Base-by-base conservation (phyloP, 768 basidiomycete genomes). In the Agaricus sinodeliciosus region DNA sequence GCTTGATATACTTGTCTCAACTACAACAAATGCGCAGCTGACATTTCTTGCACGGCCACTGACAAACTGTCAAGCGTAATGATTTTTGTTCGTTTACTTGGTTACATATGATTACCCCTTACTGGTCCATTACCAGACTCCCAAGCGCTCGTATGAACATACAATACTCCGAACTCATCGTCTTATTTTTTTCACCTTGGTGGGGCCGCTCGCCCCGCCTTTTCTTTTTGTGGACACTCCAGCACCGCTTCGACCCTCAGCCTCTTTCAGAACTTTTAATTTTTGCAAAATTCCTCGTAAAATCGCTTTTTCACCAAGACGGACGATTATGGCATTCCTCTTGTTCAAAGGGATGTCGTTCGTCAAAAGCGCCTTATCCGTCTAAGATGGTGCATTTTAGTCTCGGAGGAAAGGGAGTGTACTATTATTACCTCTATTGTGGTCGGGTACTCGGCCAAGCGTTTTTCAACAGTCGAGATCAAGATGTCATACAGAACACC, bases 281-380 rank as follows among this genome's bases (percentile, higher is more conserved):
- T 62, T 65, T 13, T 58, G 50, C 27, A 69, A 48, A n/a, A 58
- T 51, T 7, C 58, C 62, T 7, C 58, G 50, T 49, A 94, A 60
- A 11, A 93, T 82, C 19, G 77, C 69, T 68, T 92, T 92, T 70
- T 94, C 92, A 3, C 89, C 88, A 9, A 90, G 63, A 34, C 92
- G 77, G 11, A 93, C 89, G 43, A 87, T 68, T 7, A 85, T 62
- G 0, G 92, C 91, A 54, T 83, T 72, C 54, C 71, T 72, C 60
- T 73, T 77, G 58, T 82, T 80, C 48, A 69, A 52, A 3, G 73
- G 51, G 1, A 79, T 62, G n/a, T 50, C 52, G 13, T 57, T 61
- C 18, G 76, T 65, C 4, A 82, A 65, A 9, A 55, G 50, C 51
- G 74, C 72, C 48, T 87, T 82, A 40, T 83, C 80, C 71, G 82